These are phyloP conservation scores for Pleoardoris graminearum DNA, from an alignment of 2,329 filamentous ascomycete genomes.

Conservation along the genomic window DNA sequence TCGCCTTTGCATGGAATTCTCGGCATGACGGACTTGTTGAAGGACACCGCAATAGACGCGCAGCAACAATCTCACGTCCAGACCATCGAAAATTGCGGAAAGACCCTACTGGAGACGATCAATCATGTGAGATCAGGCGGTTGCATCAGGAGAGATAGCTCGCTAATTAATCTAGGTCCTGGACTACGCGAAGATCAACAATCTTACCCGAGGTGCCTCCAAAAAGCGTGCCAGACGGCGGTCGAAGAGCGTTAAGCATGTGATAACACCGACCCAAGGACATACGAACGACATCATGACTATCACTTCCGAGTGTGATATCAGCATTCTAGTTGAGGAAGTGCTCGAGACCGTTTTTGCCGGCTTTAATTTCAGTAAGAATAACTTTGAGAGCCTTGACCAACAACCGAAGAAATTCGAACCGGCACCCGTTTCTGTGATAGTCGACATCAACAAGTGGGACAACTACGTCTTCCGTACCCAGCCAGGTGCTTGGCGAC, in stretches of 20 bases:
- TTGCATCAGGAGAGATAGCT: neutral
- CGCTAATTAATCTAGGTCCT: slow-evolving; percentile 35
- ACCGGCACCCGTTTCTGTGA: slow-evolving; percentile 31
- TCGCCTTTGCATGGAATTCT: slow-evolving; percentile 65
- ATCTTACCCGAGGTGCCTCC: slow-evolving; percentile 34
- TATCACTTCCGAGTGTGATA: slow-evolving; percentile 40
- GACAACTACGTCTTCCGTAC: slow-evolving; percentile 44
- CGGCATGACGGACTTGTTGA: slow-evolving; percentile 45
- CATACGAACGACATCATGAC: slow-evolving; percentile 43
- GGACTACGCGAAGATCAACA: slow-evolving; percentile 48
- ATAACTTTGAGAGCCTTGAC: slow-evolving; percentile 31
- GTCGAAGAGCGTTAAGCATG: slow-evolving; percentile 33
- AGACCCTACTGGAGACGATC: slow-evolving; percentile 48
- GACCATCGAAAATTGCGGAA: slow-evolving; percentile 46
- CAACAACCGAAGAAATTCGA: slow-evolving; percentile 20
- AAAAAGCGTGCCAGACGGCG: slow-evolving; percentile 36
- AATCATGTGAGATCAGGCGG: slow-evolving; percentile 39
- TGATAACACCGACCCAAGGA: slow-evolving; percentile 34
- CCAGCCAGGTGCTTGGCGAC: slow-evolving; percentile 44
- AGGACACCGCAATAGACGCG: slow-evolving; percentile 35
- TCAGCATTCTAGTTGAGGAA: slow-evolving; percentile 42
- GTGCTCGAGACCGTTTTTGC: slow-evolving; percentile 45
- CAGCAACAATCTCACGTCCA: slow-evolving; percentile 48
- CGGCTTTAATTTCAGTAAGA: slow-evolving; percentile 40
- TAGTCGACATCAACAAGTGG: slow-evolving; percentile 42